Base-by-base conservation (phyloP, 805 yeast genomes). In the Cyberlindnera americana region DNA sequence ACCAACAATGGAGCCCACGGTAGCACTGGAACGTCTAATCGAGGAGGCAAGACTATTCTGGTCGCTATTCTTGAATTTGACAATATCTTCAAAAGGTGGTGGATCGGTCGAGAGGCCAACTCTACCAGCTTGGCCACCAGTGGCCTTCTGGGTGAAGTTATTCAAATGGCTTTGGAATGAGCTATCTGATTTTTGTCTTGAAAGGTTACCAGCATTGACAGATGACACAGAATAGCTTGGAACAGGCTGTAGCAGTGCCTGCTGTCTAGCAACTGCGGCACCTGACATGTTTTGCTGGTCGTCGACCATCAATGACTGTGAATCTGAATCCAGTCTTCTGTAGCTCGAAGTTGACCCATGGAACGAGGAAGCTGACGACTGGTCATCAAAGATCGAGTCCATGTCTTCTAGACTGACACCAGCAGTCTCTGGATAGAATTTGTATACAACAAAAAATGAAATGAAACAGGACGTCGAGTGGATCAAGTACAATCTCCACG, bases 341-440 rank as follows among this genome's bases (percentile, higher is more conserved):
- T 48, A 53, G 21, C 35, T 35, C 19, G 43, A 37, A 4, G 50
- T 44, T 13, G 59, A 52, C 5, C 58, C 59, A 39, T 61, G 57
- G 46, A 52, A 52, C 27, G 61, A 61, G 43, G 57, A 60, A 23
- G 58, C 54, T 7, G 68, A 62, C 0, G 65, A 54, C n/a, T 70
- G 58, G 53, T 81, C 96, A 49, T 90, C 95, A 60, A 90, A 89
- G 12, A 89, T 74, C 4, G 85, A 75, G 47, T 90, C 96, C 95
- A 90, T 89, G 43, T 90, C 96, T 57, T 90, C 97, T 40, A 89
- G 70, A 19, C 81, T 73, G 35, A 89, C 77, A 10, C 96, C 96
- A 53, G 84, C 88, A 2, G 96, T 90, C 59, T 90, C 97, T 1
- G 96, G 96, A 59, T 83, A 88, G 33, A 79, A 66, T 40, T 71